Evolutionary conservation across 371 early-diverging fungal species (phyloP).

Genomic region (Mortierella polycephala): DNA sequence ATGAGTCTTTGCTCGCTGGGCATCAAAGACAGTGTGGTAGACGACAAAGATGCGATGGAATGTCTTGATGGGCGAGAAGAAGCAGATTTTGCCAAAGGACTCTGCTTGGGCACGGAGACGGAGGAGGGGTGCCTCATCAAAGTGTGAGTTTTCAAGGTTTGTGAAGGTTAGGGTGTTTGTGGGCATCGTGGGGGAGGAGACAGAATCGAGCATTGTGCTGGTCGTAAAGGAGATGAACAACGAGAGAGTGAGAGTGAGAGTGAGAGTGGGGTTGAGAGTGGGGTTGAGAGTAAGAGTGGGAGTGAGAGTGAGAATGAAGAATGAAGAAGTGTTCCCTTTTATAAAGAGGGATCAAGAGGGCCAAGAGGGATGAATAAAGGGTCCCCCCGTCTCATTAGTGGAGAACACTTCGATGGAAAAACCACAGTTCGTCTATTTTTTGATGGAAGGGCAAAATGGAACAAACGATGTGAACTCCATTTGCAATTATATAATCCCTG

Average conservation of each 20-base stretch:
- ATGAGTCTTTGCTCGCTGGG: slow-evolving; percentile 56
- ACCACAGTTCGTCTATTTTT: not conserved
- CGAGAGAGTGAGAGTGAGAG: not conserved
- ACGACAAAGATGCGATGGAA: slow-evolving; percentile 52
- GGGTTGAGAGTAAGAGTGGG: not conserved
- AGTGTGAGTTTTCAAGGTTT: slow-evolving; percentile 61
- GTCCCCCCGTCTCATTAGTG: not conserved
- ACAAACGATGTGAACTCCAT: no score
- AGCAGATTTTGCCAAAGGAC: slow-evolving; percentile 38
- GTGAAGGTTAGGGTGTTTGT: slow-evolving; percentile 69
- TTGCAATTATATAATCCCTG: no score
- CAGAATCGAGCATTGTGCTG: not conserved
- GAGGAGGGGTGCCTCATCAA: slow-evolving; percentile 48
- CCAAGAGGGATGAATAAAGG: not conserved
- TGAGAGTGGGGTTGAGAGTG: no score
- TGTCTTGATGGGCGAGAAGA: slow-evolving; percentile 52
- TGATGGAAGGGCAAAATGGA: not conserved
- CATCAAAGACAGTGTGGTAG: slow-evolving; percentile 58
- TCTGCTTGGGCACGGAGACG: slow-evolving; percentile 43
- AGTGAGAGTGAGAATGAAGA: not conserved
- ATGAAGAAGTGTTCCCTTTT: not conserved
- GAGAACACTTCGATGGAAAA: slow-evolving; percentile 1
- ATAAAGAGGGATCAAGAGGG: not conserved
- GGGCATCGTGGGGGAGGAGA: slow-evolving; percentile 50
- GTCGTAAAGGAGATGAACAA: not conserved